Evolutionary conservation across 495 filamentous ascomycete genomes (phyloP), one percentile per base, ranked within the genome.

Genomic region (Lophiostoma macrostomum): DNA sequence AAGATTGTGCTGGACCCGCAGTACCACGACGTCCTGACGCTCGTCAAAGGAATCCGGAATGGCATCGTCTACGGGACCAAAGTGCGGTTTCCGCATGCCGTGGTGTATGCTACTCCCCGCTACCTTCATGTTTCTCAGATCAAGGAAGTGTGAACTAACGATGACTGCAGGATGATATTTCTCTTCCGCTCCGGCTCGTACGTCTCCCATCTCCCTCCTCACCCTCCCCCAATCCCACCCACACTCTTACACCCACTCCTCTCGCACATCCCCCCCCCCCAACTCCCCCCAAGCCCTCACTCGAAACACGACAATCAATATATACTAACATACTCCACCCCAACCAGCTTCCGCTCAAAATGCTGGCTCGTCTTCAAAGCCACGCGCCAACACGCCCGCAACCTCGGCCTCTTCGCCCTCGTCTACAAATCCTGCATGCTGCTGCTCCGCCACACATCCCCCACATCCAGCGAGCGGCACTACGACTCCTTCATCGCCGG

Each of bases 61-160:
- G 93, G 93, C 69, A 82, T 90, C 56, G 88, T 96, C 52, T 99
- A 97, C 73, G 93, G 93, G 23, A 83, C 90, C 61, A 99, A 97
- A 80, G 88, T 99, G 69, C 90, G 93, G 58, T 96, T 97, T 76
- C 93, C 93, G 62, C 93, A 98, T 74, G 93, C 93, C 44, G 80
- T 98, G 53, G 93, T 98, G 85, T 90, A 81, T 19, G 53, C 25
- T 34, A 32, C 18, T 28, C 34, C 29, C 22, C 35, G 35, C 44
- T 36, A 16, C 23, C 46, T 16, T 36, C 29, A 36, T 42, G 23
- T 1, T 27, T 32, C 29, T 7, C n/a, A 13, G 0, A 10, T 25
- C 3, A 44, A 14, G 19, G 37, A 19, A 16, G 12, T 10, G 32
- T 25, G n/a, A 43, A n/a, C 50, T 48, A 12, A 56, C 13, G 4